Base-by-base conservation (phyloP, 495 filamentous ascomycete species). In the Chaetomium tenue region DNA sequence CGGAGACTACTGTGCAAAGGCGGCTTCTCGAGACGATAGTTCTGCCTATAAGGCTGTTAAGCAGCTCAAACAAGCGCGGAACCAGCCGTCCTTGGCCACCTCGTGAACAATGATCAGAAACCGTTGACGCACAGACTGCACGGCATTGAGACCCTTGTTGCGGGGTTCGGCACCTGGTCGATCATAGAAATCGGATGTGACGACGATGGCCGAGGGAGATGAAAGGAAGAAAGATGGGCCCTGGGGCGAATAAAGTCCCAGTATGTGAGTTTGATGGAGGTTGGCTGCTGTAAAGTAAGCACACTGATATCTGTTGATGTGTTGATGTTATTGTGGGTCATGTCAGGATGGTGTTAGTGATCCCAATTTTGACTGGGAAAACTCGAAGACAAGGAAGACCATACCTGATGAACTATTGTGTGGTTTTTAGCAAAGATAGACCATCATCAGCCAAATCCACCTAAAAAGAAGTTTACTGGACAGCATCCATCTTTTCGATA, bases 71-170 rank as follows among this genome's bases (percentile, higher is more conserved):
- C 63, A 66, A 52, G 28, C 44, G 58, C 51, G 44, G 50, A 56
- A 39, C 20, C 23, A 15, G n/a, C 23, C 30, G 13, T 37, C 26
- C 2, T 20, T 15, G 18, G 8, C 18, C 18, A 30, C 42, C 37
- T 8, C 7, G 28, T 25, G n/a, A n/a, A 15, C 7, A 0, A n/a
- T 18, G 16, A 25, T 16, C 39, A 18, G 48, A 30, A 51, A 26
- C 51, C 44, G 55, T 25, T 39, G 23, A 9, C 58, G 62, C 65
- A 65, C 65, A 56, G 65, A 64, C 59, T 44, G 40, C 68, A 59
- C 61, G 59, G 63, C 68, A 67, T 70, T 65, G 63, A 59, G 48
- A 65, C 44, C 62, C 57, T 44, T 37, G 37, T 60, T 66, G 67
- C 58, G 64, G 33, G 61, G 52, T 57, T 28, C 53, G 47, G 25